Base-by-base conservation (phyloP, 1,139 yeast species). In the Blastobotrys petasosporus region DNA sequence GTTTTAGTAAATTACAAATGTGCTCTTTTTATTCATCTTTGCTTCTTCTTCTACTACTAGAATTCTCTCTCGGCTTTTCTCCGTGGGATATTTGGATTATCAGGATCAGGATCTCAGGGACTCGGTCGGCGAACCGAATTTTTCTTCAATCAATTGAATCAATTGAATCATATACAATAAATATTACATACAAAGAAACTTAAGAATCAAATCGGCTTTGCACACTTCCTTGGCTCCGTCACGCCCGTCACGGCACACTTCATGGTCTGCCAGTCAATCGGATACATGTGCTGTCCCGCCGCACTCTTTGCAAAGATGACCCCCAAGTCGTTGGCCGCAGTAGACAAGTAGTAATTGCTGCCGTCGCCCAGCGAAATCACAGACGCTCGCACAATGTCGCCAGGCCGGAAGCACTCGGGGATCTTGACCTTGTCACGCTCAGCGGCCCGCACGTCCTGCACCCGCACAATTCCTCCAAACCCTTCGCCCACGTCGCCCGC, bases 221-320 rank as follows among this genome's bases (percentile, higher is more conserved):
- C 98, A 67, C 95, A 87, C 64, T 94, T 94, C 50, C 98, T 75
- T 57, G 73, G 72, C 60, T 90, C 97, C 23, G 79, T 66, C 16
- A 74, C 76, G 1, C 97, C 97, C 3, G 88, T 79, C 37, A 68
- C 70, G 3, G 82, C 80, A 53, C 86, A 80, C 41, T 84, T 75
- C 97, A 94, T 92, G 9, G 88, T 85, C 65, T 88, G 90, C 97
- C 98, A 94, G 66, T 92, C 97, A 33, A 88, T 66, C 2, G 98
- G 95, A 57, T 81, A 84, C 92, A 94, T 81, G 51, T 82, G 69
- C 42, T 77, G 80, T 1, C 96, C 97, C 8, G 82, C 77, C 3
- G 54, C 54, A 4, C 65, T 56, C 9, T 88, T 50, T 79, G 98
- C 97, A 64, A 90, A 85, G 1, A 94, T 81, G 2, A 92, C 98